Base-by-base conservation (phyloP, 2,329 filamentous ascomycete species). In the Diaporthe sp. region DNA sequence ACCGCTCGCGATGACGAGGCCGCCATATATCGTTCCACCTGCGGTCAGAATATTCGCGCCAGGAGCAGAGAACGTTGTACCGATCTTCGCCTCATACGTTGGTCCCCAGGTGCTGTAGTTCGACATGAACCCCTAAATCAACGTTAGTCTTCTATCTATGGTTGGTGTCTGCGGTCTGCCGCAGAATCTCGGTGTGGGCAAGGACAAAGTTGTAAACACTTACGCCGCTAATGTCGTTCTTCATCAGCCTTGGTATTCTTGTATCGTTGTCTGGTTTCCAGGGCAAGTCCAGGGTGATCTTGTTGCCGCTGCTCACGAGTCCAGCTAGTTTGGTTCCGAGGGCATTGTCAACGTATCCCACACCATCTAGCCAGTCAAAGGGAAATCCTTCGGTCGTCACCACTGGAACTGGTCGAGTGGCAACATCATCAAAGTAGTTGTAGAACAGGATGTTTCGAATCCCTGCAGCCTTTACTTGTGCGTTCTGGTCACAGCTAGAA, bases 61-160 rank as follows among this genome's bases (percentile, higher is more conserved):
- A 19, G 61, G 61, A 9, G 61, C 72, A 44, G 72, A 70, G 25
- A 74, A 70, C 0, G 61, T 70, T 15, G 72, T 70, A 2, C 61
- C 61, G 19, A 74, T 57, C 39, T 74, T 70, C 1, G 61, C 39
- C 44, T 74, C 72, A 28, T 70, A 74, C 8, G 72, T 74, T 22
- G 72, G 72, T 4, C 72, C 72, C 72, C 72, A 74, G 15, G 61
- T 70, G 39, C 51, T 74, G 28, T 74, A 74, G 28, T 70, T 74
- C 1, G 61, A 70, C 51, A 70, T 60, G 31, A 70, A 74, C 2
- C 72, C 72, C 65, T 70, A 19, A 17, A 17, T 13, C 1, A 13
- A 22, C 37, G 49, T 70, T 4, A 70, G 65, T 25, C 25, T 28
- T 70, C 37, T 7, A 3, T 19, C 51, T 9, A n/a, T 34, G 8